These are phyloP conservation scores for Haplographium delicatum DNA, from an alignment of 495 filamentous ascomycete species.

Conservation along the genomic window DNA sequence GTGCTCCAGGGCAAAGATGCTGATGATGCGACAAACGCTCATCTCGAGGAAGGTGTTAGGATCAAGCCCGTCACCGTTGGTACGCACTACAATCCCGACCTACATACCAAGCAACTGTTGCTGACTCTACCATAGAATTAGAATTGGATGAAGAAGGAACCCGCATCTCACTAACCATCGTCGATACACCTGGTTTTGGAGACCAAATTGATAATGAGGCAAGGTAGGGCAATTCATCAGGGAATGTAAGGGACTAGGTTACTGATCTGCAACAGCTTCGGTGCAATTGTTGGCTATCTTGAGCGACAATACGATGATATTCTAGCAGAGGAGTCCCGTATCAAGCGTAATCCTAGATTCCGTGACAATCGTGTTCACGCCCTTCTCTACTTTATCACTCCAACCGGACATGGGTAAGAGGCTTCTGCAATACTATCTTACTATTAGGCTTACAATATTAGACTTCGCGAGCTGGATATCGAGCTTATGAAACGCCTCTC, in stretches of 20 bases:
- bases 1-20: constrained; percentile 84
- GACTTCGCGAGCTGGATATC: constrained; percentile 96
- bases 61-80: constrained; percentile 98
- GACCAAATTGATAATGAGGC: constrained; percentile 99
- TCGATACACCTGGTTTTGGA: constrained; percentile 97
- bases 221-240: constrained; percentile 54
- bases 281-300: constrained; percentile 94
- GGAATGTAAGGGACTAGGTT: not conserved
- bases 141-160: constrained; percentile 98
- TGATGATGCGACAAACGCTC: constrained; percentile 81
- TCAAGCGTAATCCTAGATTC: constrained; percentile 99
- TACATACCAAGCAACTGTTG: not conserved
- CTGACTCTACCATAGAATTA: constrained; percentile 58
- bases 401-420: constrained; percentile 86
- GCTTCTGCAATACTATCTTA: not conserved
- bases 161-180: constrained; percentile 94
- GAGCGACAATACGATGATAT: constrained; percentile 99
- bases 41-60: constrained; percentile 92
- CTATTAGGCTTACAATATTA: constrained; percentile 26
- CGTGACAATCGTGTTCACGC: constrained; percentile 98
- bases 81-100: constrained; percentile 38
- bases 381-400: constrained; percentile 98
- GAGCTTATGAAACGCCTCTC: constrained; percentile 99
- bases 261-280: constrained; percentile 57
- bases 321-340: constrained; percentile 96